Conservation (phyloP, 139 green algal genomes). For the Chlamydomonas sp. region DNA sequence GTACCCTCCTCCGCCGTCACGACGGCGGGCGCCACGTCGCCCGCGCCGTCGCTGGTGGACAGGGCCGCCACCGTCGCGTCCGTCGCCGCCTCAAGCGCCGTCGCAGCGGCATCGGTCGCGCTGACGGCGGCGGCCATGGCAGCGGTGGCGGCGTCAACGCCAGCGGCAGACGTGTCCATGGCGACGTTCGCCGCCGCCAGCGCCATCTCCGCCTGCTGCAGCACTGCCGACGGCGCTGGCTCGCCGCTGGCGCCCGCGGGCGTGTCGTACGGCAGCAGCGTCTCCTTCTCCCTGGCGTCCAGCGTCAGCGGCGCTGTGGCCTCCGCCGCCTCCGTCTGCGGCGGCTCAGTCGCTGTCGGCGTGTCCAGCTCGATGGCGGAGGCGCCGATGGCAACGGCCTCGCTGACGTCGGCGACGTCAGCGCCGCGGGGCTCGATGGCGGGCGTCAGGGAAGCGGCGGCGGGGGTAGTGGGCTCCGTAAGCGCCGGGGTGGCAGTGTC, state of each 20-base stretch:
- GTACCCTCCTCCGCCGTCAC: background rate
- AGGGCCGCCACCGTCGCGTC: constrained; percentile 14
- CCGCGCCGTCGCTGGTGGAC: background rate
- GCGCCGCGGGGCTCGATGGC: too few relatives aligned
- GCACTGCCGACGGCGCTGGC: background rate
- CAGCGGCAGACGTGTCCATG: background rate
- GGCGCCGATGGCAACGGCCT: too few relatives aligned
- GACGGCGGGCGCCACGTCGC: background rate
- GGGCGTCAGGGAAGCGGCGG: too few relatives aligned
- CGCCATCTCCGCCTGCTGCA: constrained; percentile 4
- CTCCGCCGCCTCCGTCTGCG: too few relatives aligned
- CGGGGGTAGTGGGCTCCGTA: too few relatives aligned
- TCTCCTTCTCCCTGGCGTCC: background rate
- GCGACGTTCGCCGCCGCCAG: constrained; percentile 10
- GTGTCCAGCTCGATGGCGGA: too few relatives aligned
- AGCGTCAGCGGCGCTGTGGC: background rate
- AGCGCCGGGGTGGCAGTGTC: too few relatives aligned
- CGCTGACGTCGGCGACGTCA: too few relatives aligned
- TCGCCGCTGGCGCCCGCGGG: too few relatives aligned
- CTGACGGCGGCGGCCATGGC: background rate
- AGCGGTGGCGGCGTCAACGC: constrained; percentile 10
- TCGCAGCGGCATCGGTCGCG: constrained; percentile 4
- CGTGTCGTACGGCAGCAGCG: too few relatives aligned
- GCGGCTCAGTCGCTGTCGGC: too few relatives aligned
- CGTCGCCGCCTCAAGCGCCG: constrained; percentile 15